Base-by-base conservation (phyloP, 805 yeast genomes). In the Henningerozyma blattae region DNA sequence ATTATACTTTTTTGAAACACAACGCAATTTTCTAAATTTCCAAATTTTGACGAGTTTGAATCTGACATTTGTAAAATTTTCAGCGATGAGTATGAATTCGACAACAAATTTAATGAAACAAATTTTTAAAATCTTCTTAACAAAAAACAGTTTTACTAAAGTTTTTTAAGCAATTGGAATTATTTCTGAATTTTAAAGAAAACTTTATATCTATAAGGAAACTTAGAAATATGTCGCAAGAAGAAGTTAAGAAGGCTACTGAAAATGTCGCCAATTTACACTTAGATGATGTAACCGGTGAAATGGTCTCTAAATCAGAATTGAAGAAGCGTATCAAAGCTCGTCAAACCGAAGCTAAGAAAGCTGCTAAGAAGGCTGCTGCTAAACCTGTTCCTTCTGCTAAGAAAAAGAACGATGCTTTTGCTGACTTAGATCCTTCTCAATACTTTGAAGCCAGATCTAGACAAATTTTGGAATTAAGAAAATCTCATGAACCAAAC, bases 271-370 rank as follows among this genome's bases (percentile, higher is more conserved):
- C 79, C 56, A 81, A 82, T 57, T 60, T 75, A 31, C 79, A 80
- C 61, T 68, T 89, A 47, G 98, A 89, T 59, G 95, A 86, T 39
- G 94, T 65, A 49, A 91, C 97, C 42, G 97, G 97, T 32, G 98
- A 89, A 65, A 82, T 75, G 63, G 95, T 89, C 31, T 91, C 97
- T 54, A 89, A 89, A 68, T 71, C 91, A 41, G 98, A 89, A 64
- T 77, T 89, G 65, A 89, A 89, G 71, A 85, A 83, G 71, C 81
- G 98, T 67, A 85, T 82, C 64, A 91, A 91, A 72, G 69, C 68
- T 45, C 78, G 97, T 61, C 81, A 77, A 49, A 64, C 72, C 38
- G 95, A 85, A 52, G 84, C 81, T 50, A 84, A 86, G 72, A 84
- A 77, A 68, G 95, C 94, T 34, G 94, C 77, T 50, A 87, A 87